Evolutionary conservation across 139 green algal species (phyloP), one percentile per base, ranked within the genome.

Genomic region (Edaphochlamys debaryana): DNA sequence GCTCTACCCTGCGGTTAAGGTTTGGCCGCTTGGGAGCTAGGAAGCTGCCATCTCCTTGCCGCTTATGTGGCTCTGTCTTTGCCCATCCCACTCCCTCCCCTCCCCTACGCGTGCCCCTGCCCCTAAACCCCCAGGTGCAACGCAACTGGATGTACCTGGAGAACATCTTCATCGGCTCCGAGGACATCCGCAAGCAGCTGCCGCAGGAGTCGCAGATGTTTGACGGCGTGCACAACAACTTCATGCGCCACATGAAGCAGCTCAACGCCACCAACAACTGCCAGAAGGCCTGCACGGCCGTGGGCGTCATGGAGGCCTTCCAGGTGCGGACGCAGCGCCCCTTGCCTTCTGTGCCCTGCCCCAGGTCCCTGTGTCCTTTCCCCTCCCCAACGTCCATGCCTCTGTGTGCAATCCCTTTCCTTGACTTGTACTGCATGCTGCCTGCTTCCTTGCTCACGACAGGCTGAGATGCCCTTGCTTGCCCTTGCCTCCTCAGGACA

Each of bases 121-220:
- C n/a, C n/a, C n/a, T n/a, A n/a, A n/a, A n/a, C n/a, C n/a, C n/a
- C 52, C 85, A 95, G 90, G 95, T 98, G 30, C 95, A 98, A 86
- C 77, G 89, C 66, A 94, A 94, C 75, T 98, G 95, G 95, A 95
- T 95, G 91, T 98, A 98, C 89, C 85, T 98, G 62, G 95, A 98
- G 86, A 97, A 96, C 85, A 97, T 98, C 81, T 98, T 98, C 84
- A 89, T 97, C n/a, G 95, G 93, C 62, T 93, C 79, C 36, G 95
- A 98, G 86, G 94, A 97, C 88, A 98, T 98, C 77, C 93, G 92
- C 67, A 96, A 95, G 92, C 94, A 98, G 93, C 91, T 98, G 70
- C 95, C 95, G 13, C 79, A 91, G 79, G 90, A 94, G 87, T 85
- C 74, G 48, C 81, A 88, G 75, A 93, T 95, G 89, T 97, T 97